Evolutionary conservation across 768 basidiomycete species (phyloP), one percentile per base, ranked within the genome.

Genomic region (Lactarius indigo): DNA sequence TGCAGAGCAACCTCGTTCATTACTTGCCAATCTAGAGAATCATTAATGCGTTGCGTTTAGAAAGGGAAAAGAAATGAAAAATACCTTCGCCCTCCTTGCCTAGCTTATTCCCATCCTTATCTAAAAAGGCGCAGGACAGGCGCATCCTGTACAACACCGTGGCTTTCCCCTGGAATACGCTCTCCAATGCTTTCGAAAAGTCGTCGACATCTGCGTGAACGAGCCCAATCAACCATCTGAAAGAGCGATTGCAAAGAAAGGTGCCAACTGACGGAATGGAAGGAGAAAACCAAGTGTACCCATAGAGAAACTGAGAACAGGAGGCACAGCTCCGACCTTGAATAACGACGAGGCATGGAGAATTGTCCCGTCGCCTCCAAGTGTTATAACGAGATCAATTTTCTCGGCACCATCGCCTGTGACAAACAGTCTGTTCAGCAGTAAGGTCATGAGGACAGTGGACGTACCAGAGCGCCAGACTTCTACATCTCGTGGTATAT

Each of bases 1-100:
- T 98, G 96, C 41, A 98, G 80, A 3, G 93, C 89, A 65, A 98
- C 87, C 76, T 98, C 96, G 74, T 98, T 98, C 94, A 98, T 96
- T 42, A 96, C 96, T 76, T 96, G 95, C 90, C 92, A 95, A 69
- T 89, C 94, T 90, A 67, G 13, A n/a, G 20, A 42, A 9, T 44
- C 56, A 52, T 42, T 61, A 28, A 17, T 68, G 66, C 23, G 59
- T n/a, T 30, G 15, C 41, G 41, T 64, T 20, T 64, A 73, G 58
- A 20, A 35, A 18, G 13, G 52, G 31, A 20, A 39, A 39, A 20
- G 33, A 9, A 37, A 37, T 52, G 26, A 59, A n/a, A 37, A 62
- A 41, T 44, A 89, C 89, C 88, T 72, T 89, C 83, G 28, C 79
- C 80, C 65, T 85, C 84, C 47, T 81, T 79, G 33, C 81, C 82